Base-by-base conservation (phyloP, 2,329 filamentous ascomycete species). In the Pseudogymnoascus sp. region DNA sequence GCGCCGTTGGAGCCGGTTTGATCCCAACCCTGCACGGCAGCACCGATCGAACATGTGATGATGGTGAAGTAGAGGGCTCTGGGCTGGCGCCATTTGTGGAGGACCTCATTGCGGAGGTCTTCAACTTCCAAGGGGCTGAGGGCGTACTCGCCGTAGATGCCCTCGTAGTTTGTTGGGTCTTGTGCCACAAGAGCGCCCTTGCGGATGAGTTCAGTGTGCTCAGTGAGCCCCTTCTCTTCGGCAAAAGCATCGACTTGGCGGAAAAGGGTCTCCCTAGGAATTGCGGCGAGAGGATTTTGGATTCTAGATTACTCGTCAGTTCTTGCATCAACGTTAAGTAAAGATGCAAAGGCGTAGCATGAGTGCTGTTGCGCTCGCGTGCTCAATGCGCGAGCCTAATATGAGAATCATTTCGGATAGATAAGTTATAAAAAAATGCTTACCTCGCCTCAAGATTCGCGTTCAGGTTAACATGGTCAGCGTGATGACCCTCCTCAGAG, bases 181-280 rank as follows among this genome's bases (percentile, higher is more conserved):
- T 90, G 88, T 2, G 89, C 89, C 14, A 91, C 82, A 11, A 92
- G 79, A 4, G 89, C 89, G 35, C 88, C 89, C 67, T 86, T 87
- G 60, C 82, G 79, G 63, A 91, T 78, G n/a, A 87, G 71, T 3
- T 76, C 74, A 6, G 83, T 74, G 66, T 87, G 80, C 62, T 86
- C 81, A 3, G 76, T 72, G 37, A 91, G 78, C 25, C 79, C 79
- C 66, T 88, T 82, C 45, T 80, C 74, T 8, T 77, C 75, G 37
- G 84, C 86, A 68, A 88, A 89, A n/a, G 76, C 76, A 61, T 84
- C 78, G 49, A 85, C 85, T 60, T 84, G 76, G 52, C 71, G 70
- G 62, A 84, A 73, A 11, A 85, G 78, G 68, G 75, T 73, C 60
- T 75, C 78, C 64, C 69, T 77, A 4, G 83, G 76, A 62, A 84